Conservation (phyloP, 225 moss, liverwort and hornwort species). For the Polytrichum formosum region DNA sequence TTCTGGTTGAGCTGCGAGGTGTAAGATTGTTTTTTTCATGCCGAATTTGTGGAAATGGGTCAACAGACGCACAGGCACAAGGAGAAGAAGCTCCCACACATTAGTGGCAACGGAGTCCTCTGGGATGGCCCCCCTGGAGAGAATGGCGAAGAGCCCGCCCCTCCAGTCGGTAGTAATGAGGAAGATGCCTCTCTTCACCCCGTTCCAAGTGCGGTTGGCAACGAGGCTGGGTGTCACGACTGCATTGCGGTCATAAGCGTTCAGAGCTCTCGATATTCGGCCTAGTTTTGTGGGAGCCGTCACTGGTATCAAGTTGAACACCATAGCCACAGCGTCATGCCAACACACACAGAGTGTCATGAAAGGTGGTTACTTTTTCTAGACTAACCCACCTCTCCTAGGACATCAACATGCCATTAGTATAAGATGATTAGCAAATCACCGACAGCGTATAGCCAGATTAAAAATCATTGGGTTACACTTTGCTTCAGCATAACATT, state of each 20-base stretch:
- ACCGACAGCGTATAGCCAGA: too few species aligned
- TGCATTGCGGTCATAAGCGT: not conserved
- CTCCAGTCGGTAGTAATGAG: constrained; percentile 14
- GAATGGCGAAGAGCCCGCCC: not conserved
- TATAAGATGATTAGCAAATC: too few species aligned
- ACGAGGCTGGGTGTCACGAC: constrained; percentile 13
- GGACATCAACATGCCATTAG: too few species aligned
- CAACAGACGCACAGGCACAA: constrained; percentile 2
- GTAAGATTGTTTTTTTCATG: not conserved
- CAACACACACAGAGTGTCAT: too few species aligned
- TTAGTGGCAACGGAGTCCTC: constrained; percentile 4
- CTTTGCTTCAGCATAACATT: too few species aligned
- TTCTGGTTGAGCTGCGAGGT: not conserved
- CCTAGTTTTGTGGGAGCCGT: not conserved
- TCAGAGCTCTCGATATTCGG: constrained; percentile 3
- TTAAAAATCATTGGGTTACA: too few species aligned
- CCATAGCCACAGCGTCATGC: too few species aligned
- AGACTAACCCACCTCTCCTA: too few species aligned
- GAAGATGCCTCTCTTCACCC: constrained; percentile 18
- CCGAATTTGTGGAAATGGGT: constrained; percentile 1
- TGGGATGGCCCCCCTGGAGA: constrained; percentile 11
- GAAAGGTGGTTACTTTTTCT: too few species aligned
- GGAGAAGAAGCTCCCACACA: constrained; percentile 13
- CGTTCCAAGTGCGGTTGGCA: constrained; percentile 21
- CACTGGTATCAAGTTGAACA: not conserved